Base-by-base conservation (phyloP, 1,139 yeast species). In the Casaregolazyma lundiana region DNA sequence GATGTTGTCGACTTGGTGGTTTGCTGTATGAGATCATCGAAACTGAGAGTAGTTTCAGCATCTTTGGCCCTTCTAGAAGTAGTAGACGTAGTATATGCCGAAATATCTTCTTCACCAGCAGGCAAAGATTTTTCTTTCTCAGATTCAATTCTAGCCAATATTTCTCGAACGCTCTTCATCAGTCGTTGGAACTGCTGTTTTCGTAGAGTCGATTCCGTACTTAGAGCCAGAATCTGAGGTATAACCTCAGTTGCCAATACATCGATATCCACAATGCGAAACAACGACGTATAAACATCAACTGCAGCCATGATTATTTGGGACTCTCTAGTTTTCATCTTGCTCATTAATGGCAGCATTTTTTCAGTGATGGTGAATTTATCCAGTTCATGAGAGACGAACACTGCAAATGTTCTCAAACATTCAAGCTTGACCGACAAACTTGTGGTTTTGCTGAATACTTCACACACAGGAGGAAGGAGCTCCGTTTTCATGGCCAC, bases 381-480 rank as follows among this genome's bases (percentile, higher is more conserved):
- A 59, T 92, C 96, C 43, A 90, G 72, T 53, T 78, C 79, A 22
- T 68, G 68, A 11, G 73, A 75, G 11, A 87, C 75, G 59, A 89
- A 68, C 41, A 69, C 66, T 19, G 76, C 75, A 57, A 92, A 82
- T 0, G 86, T 73, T 22, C 73, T 69, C n/a, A 89, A 72, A 2
- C 95, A 78, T 11, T 80, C 74, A 29, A 83, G 70, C 57, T 92
- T 89, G 24, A 90, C 85, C 2, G 86, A 80, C 35, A 89, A 68
- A 36, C 92, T 78, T 0, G 94, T 85, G 0, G 97, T 90, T 39
- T 88, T 84, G 36, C 87, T 78, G 65, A 89, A 90, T 2, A 87
- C 77, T 38, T 75, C 76, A 36, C 88, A 77, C 19, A 89, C 71
- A 37, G 80, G 68, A 1, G 96, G 96, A 61, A 86, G 78, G 15